Evolutionary conservation across 2,329 filamentous ascomycete genomes (phyloP).

Genomic region (Neofusicoccum cordaticola): DNA sequence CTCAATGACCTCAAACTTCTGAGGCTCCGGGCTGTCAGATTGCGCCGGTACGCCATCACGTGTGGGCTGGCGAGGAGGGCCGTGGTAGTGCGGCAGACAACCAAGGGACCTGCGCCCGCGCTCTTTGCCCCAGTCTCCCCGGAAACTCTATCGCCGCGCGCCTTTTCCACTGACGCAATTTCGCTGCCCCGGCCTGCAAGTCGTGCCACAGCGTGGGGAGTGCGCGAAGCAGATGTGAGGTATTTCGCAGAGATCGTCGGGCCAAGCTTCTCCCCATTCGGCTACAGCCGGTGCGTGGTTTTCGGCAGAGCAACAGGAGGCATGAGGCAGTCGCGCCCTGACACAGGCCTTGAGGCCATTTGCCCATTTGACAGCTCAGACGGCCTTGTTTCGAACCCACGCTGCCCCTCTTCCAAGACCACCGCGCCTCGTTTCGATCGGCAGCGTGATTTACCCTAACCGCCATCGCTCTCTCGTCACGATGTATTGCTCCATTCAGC

Average conservation of each 20-base stretch:
- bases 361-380: neutral
- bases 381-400: neutral
- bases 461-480: neutral
- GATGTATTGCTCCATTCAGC: neutral
- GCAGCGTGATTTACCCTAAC: slow-evolving; percentile 7
- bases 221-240: neutral
- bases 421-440: neutral
- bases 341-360: no score
- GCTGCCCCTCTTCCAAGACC: neutral
- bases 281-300: slow-evolving; percentile 14
- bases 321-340: neutral
- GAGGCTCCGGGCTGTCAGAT: neutral
- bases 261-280: slow-evolving; percentile 11
- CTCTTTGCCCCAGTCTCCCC: neutral
- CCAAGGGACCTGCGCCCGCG: neutral
- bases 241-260: slow-evolving; percentile 9
- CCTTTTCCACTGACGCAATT: neutral
- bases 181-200: no score
- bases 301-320: neutral
- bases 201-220: neutral
- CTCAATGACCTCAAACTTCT: neutral
- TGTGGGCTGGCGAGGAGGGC: neutral
- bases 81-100: neutral
- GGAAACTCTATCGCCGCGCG: neutral
- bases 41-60: neutral